Evolutionary conservation across 495 filamentous ascomycete genomes (phyloP), one percentile per base, ranked within the genome.

Genomic region (Chaetomium tenue): DNA sequence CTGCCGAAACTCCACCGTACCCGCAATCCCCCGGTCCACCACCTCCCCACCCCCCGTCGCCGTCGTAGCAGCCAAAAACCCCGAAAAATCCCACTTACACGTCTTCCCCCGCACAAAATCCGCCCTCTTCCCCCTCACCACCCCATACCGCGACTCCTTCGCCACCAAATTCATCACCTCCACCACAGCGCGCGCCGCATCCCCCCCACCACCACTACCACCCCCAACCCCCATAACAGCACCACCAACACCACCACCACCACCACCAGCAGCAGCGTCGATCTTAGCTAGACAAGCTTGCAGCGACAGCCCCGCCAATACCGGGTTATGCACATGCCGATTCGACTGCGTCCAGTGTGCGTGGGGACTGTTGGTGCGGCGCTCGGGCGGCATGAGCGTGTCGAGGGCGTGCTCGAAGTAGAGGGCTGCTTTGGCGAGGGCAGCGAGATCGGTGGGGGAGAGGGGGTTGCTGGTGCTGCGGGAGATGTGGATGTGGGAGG

Each of bases 31-130:
- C 0, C 59, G 59, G 0, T 57, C 52, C 13, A 44, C 37, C 12
- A 44, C 62, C 0, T 30, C 47, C 2, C 16, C 23, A 16, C 5
- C 47, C 3, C 16, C 5, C 7, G 20, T 3, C 3, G 7, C 47
- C 1, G 8, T 1, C 2, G 20, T 2, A 0, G 7, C n/a, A 3
- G 61, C 16, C 56, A 72, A 12, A 68, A 72, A 69, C 13, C 71
- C 69, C 5, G 69, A 61, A 18, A 71, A 69, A 46, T 73, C 65
- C 73, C 73, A 75, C 68, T 71, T 75, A 64, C 70, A 75, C 58
- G 69, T 65, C 64, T 75, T 75, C 11, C 69, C 71, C 3, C 66
- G 44, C 7, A 75, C 48, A 52, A 71, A 72, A 23, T 72, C 65
- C 44, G 60, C 54, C 39, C 59, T 57, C 67, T 61, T 60, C n/a